A percentile compares a stretch with the other conserved stretches of the same genome.
These are phyloP conservation scores for Trichoderma cornu-damae DNA, from an alignment of 2,329 filamentous ascomycete genomes.

Conservation along the genomic window DNA sequence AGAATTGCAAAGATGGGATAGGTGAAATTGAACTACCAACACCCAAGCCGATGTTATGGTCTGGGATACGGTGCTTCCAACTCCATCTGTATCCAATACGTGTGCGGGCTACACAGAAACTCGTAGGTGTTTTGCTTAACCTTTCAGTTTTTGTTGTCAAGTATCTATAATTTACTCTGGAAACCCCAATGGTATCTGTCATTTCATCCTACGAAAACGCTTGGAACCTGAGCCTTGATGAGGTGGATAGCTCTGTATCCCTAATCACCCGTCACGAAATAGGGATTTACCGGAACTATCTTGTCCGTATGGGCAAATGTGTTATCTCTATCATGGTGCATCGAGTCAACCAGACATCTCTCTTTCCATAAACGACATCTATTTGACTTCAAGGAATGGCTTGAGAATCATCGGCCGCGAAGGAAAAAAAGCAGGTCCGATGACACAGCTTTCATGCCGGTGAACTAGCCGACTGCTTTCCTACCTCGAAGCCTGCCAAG, in stretches of 20 bases:
- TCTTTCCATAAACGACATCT: background rate
- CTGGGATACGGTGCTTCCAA: too few species aligned
- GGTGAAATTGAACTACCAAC: too few species aligned
- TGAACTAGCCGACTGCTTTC: background rate
- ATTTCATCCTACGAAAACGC: background rate
- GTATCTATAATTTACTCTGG: background rate
- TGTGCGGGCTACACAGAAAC: too few species aligned
- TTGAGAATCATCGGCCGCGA: background rate
- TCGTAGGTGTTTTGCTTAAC: background rate
- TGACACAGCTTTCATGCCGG: background rate
- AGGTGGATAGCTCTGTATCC: background rate
- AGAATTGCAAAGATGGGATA: too few species aligned
- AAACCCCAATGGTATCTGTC: background rate
- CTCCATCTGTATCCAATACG: too few species aligned
- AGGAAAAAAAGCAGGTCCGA: background rate
- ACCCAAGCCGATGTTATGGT: too few species aligned
- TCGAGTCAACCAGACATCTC: background rate
- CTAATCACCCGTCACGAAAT: too few species aligned
- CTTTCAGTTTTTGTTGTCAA: background rate
- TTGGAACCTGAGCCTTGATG: background rate
- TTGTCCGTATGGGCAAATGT: too few species aligned
- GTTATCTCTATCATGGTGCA: too few species aligned
- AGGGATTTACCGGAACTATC: too few species aligned
- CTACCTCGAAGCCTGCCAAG: background rate
- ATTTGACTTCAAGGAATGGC: background rate